phyloP scores from a whole-genome alignment of 2,329 filamentous ascomycete species.

The Phoma sp. region DNA sequence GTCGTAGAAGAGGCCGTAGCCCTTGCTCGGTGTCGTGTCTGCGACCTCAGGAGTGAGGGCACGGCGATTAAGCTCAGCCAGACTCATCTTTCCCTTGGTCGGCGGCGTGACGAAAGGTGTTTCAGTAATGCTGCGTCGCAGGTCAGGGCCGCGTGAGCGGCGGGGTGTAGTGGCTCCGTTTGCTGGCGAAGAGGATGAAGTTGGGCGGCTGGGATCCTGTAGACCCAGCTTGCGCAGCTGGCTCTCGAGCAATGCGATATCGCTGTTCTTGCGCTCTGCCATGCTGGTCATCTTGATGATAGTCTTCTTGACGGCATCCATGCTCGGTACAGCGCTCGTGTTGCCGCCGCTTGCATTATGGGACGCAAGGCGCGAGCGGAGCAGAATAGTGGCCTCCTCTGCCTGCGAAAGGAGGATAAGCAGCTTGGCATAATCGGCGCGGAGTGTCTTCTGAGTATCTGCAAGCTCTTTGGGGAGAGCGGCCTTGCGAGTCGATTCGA shows the following conservation, averaged over 20 bases:
- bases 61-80: constrained; percentile 38
- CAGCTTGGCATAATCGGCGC: constrained; percentile 75
- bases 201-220: constrained; percentile 28
- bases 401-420: constrained; percentile 76
- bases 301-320: constrained; percentile 89
- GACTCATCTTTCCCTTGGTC: constrained; percentile 36
- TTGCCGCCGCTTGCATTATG: constrained; percentile 56
- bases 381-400: constrained; percentile 78
- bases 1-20: constrained; percentile 46
- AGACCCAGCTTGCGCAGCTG: constrained; percentile 74
- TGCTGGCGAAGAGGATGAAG: constrained; percentile 25
- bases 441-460: constrained; percentile 81
- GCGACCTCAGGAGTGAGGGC: constrained; percentile 40
- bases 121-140: constrained; percentile 26
- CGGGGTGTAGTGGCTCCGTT: constrained; percentile 30
- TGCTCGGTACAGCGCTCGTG: constrained; percentile 68
- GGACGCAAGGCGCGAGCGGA: constrained; percentile 77
- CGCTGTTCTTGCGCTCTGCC: constrained; percentile 87
- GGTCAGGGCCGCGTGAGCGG: constrained; percentile 18
- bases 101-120: constrained; percentile 49
- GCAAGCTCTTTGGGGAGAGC: constrained; percentile 85
- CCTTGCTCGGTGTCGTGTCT: constrained; percentile 35
- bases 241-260: constrained; percentile 87
- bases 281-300: constrained; percentile 92
- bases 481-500: constrained; percentile 68